Conservation (phyloP, 2,329 filamentous ascomycete species). For the Thermomyces lanuginosus region DNA sequence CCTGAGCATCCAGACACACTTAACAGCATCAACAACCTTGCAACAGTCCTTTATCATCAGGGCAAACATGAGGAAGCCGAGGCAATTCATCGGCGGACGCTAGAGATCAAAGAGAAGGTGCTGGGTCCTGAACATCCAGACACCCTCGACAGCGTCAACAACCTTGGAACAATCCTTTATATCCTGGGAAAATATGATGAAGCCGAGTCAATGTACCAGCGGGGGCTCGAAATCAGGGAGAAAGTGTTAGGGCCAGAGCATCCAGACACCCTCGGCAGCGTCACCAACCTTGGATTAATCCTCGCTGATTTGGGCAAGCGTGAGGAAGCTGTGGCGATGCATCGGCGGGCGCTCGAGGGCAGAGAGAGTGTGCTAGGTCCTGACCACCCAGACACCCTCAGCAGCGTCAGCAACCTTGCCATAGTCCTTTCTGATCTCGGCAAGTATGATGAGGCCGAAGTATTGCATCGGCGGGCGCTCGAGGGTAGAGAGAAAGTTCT, state of each 20-base stretch:
- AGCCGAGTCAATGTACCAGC: background rate
- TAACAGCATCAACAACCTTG: constrained; percentile 8
- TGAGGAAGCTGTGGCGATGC: background rate
- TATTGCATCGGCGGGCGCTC: constrained; percentile 1
- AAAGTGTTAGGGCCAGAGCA: constrained; percentile 8
- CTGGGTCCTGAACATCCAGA: constrained; percentile 8
- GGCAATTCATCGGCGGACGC: constrained; percentile 4
- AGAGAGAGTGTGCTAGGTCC: constrained; percentile 5
- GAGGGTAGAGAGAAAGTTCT: constrained; percentile 3
- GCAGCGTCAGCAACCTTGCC: constrained; percentile 8
- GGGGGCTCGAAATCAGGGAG: constrained; percentile 3
- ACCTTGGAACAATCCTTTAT: background rate
- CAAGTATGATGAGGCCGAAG: background rate
- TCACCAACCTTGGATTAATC: constrained; percentile 6
- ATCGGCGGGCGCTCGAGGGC: constrained; percentile 2
- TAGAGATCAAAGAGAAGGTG: constrained; percentile 1
- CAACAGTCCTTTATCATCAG: constrained; percentile 5
- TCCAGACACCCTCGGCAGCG: constrained; percentile 8
- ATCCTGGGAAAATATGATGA: background rate
- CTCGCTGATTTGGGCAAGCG: background rate
- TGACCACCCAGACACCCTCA: constrained; percentile 9
- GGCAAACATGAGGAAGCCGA: constrained; percentile 9
- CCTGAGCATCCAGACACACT: constrained; percentile 10
- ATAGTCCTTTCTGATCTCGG: background rate
- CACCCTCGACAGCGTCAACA: constrained; percentile 3